phyloP scores from a whole-genome alignment of 176 grass and related monocot genomes.

The Juncus effusus region DNA sequence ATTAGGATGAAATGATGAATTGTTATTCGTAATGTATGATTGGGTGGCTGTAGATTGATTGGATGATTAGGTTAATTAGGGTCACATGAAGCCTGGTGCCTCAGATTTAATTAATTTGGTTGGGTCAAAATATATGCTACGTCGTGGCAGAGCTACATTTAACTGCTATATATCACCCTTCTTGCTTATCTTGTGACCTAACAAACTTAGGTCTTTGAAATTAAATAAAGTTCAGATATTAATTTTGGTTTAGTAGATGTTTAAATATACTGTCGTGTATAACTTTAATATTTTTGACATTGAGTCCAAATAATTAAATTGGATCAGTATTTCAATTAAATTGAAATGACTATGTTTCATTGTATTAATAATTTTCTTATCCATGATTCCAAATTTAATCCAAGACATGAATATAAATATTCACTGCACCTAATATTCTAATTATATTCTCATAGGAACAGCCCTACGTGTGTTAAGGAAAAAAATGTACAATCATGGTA shows the following conservation, averaged over 20 bases:
- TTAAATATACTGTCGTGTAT: too few species aligned
- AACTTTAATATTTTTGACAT: too few species aligned
- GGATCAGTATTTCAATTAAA: not conserved
- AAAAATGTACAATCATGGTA: not conserved
- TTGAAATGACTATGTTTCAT: not conserved
- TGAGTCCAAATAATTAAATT: not conserved
- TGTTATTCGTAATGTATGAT: not conserved
- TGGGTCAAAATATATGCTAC: not conserved
- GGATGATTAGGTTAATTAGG: slow-evolving; percentile 2
- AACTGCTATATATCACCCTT: slow-evolving; percentile 13
- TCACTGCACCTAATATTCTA: not conserved
- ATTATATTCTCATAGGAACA: not conserved
- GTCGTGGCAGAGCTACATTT: slow-evolving; percentile 8
- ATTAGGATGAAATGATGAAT: not conserved
- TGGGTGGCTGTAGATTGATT: not conserved
- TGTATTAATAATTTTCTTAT: not conserved
- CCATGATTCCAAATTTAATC: not conserved
- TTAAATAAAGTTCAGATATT: not conserved
- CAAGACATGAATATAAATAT: not conserved
- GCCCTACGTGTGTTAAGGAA: not conserved
- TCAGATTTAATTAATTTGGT: slow-evolving; percentile 6
- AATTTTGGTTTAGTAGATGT: not conserved
- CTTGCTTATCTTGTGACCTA: slow-evolving; percentile 15
- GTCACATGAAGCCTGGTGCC: not conserved
- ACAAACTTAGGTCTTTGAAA: slow-evolving; percentile 3